Base-by-base conservation (phyloP, 306 rosid species). In the Vicia faba region DNA sequence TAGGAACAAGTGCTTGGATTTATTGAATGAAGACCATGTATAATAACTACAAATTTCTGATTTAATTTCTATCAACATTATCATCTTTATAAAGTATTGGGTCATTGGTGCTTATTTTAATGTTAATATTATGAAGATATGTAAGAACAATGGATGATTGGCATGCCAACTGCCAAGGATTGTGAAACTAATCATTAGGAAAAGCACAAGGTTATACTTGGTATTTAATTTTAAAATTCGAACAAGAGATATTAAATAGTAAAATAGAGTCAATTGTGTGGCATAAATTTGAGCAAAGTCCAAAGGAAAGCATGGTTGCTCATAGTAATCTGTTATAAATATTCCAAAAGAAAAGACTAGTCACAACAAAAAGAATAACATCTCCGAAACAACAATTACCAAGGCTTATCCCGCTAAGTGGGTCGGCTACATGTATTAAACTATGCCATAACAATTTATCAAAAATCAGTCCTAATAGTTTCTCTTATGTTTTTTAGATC, bases 121-220 rank as follows among this genome's bases (percentile, higher is more conserved):
- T 45, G 31, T 20, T 46, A 29, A 18, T 58, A 14, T 36, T 10
- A 20, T 23, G 11, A 61, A 33, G 53, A 48, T 36, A 35, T 19
- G 18, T 36, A 36, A 36, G 49, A 71, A 71, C 19, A 49, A 46
- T 60, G 50, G 48, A 71, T 31, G 36, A 43, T 12, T 57, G 45
- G 18, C 58, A 41, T 57, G 58, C 33, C 35, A 28, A 43, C 35
- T 57, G 48, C 46, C 23, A 28, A 43, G 36, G 57, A 70, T 57
- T 39, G 58, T 13, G 13, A 70, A 10, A 44, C 19, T 43, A 8
- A 12, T 39, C 31, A 40, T 15, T 29, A 20, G 14, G 48, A 28
- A 70, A 15, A 57, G 10, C 43, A 29, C 8, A 10, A 29, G 54
- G 65, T 11, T 26, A 41, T 66, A 33, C 38, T 11, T 66, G 41